Conservation (phyloP, 2,329 filamentous ascomycete genomes). For the Pseudopyricularia cyperi region DNA sequence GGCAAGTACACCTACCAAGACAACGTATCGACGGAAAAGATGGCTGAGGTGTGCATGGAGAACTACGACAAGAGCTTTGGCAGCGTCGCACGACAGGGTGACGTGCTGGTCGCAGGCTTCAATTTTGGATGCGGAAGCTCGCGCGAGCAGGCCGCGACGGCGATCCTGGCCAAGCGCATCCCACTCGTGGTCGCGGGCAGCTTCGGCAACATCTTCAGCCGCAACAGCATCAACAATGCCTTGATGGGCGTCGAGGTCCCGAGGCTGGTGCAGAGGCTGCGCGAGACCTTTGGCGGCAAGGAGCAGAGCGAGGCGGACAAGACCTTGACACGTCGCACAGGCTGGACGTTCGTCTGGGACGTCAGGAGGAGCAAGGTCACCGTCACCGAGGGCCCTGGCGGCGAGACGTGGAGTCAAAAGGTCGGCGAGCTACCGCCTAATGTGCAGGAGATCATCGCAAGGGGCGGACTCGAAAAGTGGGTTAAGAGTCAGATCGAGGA, state of each 20-base stretch:
- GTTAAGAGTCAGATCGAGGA: conserved; percentile 58
- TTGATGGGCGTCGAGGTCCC: conserved; percentile 61
- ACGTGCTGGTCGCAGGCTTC: conserved; percentile 76
- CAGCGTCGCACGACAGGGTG: conserved; percentile 48
- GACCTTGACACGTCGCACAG: conserved; percentile 57
- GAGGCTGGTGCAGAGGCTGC: conserved; percentile 48
- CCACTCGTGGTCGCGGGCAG: conserved; percentile 68
- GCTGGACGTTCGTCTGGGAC: conserved; percentile 78
- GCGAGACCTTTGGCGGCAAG: conserved; percentile 37
- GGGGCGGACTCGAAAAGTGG: conserved; percentile 71
- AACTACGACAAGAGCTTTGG: conserved; percentile 76
- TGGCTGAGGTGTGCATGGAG: conserved; percentile 85
- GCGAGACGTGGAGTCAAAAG: conserved; percentile 61
- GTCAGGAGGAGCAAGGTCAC: conserved; percentile 56
- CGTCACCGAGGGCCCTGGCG: conserved; percentile 51
- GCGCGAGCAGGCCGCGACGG: conserved; percentile 79
- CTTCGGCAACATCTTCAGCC: conserved; percentile 72
- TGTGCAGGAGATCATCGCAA: conserved; percentile 73
- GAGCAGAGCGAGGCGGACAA: conserved; percentile 31
- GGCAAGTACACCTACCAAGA: conserved; percentile 85
- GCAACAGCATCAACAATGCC: conserved; percentile 63
- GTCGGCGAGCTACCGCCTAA: conserved; percentile 45
- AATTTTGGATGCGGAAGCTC: conserved; percentile 81
- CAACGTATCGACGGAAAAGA: conserved; percentile 58
- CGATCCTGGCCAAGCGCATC: conserved; percentile 69